phyloP scores from a whole-genome alignment of 2,329 filamentous ascomycete genomes.

The Canariomyces notabilis region DNA sequence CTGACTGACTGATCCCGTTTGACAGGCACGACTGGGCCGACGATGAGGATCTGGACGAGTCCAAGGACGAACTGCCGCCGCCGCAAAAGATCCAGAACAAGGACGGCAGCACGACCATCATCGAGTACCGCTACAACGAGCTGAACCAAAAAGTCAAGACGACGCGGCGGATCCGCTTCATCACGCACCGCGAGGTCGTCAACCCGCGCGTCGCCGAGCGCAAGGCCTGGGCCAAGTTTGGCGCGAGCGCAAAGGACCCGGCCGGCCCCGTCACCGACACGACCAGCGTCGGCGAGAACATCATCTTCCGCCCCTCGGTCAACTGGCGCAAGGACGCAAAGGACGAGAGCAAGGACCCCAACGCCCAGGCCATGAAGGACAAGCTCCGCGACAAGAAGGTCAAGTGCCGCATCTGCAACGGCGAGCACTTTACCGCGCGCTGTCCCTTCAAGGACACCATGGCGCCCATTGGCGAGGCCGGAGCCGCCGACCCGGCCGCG shows the following conservation, averaged over 20 bases:
- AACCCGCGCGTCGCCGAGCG: constrained; percentile 96
- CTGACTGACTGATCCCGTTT: neutral
- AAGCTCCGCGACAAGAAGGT: constrained; percentile 98
- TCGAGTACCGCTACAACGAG: constrained; percentile 87
- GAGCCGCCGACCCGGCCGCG: constrained; percentile 52
- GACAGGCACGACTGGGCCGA: constrained; percentile 81
- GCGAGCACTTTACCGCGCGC: constrained; percentile 97
- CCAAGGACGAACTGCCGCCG: constrained; percentile 67
- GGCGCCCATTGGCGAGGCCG: constrained; percentile 72
- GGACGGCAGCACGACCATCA: constrained; percentile 94
- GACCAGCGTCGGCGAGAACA: constrained; percentile 94
- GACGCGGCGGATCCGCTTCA: constrained; percentile 90
- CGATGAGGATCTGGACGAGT: constrained; percentile 82
- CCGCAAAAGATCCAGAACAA: constrained; percentile 92
- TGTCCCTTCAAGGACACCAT: constrained; percentile 99
- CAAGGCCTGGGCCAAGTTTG: constrained; percentile 90
- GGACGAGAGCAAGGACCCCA: constrained; percentile 67
- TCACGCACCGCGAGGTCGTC: constrained; percentile 84
- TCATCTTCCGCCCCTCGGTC: constrained; percentile 86
- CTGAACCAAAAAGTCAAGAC: constrained; percentile 95
- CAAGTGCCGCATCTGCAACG: constrained; percentile 98
- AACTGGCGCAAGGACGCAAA: constrained; percentile 92
- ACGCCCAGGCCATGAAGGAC: constrained; percentile 70
- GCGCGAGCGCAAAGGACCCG: constrained; percentile 77
- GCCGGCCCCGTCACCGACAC: constrained; percentile 81